Evolutionary conservation across 768 basidiomycete genomes (phyloP).

Genomic region (Podaxis rugospora): DNA sequence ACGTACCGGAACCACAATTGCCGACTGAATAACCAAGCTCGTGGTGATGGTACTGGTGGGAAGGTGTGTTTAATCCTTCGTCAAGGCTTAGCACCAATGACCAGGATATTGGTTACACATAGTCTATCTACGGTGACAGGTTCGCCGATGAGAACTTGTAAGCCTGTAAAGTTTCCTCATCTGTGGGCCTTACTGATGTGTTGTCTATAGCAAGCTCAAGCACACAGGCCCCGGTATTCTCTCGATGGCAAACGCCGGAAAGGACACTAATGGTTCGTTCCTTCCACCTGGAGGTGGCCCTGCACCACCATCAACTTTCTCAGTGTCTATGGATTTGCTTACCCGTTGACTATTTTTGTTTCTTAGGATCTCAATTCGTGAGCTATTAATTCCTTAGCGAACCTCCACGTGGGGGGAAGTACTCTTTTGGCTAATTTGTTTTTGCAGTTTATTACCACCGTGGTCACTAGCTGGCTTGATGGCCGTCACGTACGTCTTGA

Average conservation of each 20-base stretch:
- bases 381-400: slow-evolving; percentile 20
- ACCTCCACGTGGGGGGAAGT: background rate
- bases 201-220: slow-evolving; percentile 74
- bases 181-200: background rate
- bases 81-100: background rate
- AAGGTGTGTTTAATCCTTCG: slow-evolving; percentile 45
- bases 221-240: slow-evolving; percentile 86
- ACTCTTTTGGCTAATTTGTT: slow-evolving; percentile 8
- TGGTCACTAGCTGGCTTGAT: slow-evolving; percentile 85
- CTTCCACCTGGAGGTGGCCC: background rate
- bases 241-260: slow-evolving; percentile 93
- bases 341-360: slow-evolving; percentile 6
- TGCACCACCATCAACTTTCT: background rate
- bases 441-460: slow-evolving; percentile 87
- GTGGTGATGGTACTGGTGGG: slow-evolving; percentile 87
- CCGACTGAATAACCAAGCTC: slow-evolving; percentile 38
- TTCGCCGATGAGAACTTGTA: slow-evolving; percentile 98
- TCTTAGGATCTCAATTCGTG: slow-evolving; percentile 82
- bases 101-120: background rate
- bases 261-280: slow-evolving; percentile 81
- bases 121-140: slow-evolving; percentile 88
- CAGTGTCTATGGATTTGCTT: slow-evolving; percentile 2
- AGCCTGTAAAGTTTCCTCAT: slow-evolving; percentile 18
- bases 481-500: slow-evolving; percentile 66
- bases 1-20: background rate